These are phyloP conservation scores for Fomitopsis pinicola DNA, from an alignment of 1,284 basidiomycete genomes.

Conservation along the genomic window DNA sequence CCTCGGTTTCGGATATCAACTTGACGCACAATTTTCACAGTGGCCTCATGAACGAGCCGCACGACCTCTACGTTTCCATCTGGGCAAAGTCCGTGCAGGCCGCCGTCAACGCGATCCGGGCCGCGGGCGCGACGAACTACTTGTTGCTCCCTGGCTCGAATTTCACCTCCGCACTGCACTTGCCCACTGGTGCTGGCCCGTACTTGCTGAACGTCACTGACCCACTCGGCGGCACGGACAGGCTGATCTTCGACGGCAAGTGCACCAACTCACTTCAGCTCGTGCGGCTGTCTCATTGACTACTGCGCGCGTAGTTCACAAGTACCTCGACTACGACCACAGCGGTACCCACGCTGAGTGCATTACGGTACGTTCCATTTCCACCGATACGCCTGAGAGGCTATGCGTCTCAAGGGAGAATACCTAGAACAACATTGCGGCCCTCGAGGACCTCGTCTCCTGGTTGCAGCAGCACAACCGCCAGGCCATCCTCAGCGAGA, in stretches of 20 bases:
- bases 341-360: slow-evolving; percentile 49
- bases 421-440: slow-evolving; percentile 40
- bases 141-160: slow-evolving; percentile 43
- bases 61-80: slow-evolving; percentile 38
- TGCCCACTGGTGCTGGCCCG: slow-evolving; percentile 49
- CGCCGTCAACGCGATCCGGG: slow-evolving; percentile 46
- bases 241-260: slow-evolving; percentile 52
- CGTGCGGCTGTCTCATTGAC: too few species aligned
- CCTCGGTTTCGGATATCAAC: background rate
- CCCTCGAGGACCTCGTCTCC: slow-evolving; percentile 39
- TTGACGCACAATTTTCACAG: slow-evolving; percentile 7
- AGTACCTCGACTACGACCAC: slow-evolving; percentile 59
- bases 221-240: slow-evolving; percentile 42
- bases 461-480: slow-evolving; percentile 46
- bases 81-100: slow-evolving; percentile 46
- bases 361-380: slow-evolving; percentile 32
- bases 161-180: slow-evolving; percentile 40
- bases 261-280: background rate
- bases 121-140: slow-evolving; percentile 43
- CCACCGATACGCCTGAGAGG: background rate
- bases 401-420: too few species aligned
- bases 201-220: slow-evolving; percentile 48
- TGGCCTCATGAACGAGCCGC: slow-evolving; percentile 52
- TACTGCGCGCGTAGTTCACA: slow-evolving; percentile 38
- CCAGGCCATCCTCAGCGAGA: slow-evolving; percentile 54